Percentiles rank a stretch among this genome's conserved stretches.
These are phyloP conservation scores for Citrus reticulata DNA, from an alignment of 345 rosid genomes.

Conservation along the genomic window DNA sequence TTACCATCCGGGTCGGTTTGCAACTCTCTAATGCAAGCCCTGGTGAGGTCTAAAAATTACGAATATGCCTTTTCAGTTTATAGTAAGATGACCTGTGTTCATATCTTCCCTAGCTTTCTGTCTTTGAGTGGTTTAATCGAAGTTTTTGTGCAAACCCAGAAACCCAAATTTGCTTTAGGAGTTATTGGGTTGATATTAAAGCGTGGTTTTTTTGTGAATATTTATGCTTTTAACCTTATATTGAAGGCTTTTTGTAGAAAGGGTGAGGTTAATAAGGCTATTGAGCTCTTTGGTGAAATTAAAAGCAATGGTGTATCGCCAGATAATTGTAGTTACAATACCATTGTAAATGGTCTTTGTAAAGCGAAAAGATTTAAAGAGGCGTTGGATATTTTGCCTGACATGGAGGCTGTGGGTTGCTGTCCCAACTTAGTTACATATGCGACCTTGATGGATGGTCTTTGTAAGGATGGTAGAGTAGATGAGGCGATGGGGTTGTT, in stretches of 20 bases:
- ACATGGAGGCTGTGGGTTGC: constrained; percentile 41
- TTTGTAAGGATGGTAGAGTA: constrained; percentile 49
- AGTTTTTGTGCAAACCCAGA: constrained; percentile 39
- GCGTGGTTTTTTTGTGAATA: constrained; percentile 48
- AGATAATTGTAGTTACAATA: constrained; percentile 46
- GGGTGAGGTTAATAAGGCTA: constrained; percentile 26
- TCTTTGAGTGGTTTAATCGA: constrained; percentile 55
- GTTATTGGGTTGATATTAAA: constrained; percentile 49
- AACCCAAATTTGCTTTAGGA: constrained; percentile 34
- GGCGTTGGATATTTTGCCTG: constrained; percentile 35
- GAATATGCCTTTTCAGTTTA: constrained; percentile 47
- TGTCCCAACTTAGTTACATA: constrained; percentile 40
- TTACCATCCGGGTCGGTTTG: constrained; percentile 33
- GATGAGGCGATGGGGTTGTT: constrained; percentile 43
- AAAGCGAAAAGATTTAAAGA: constrained; percentile 33
- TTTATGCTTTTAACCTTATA: constrained; percentile 41
- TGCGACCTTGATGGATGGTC: constrained; percentile 49
- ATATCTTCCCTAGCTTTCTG: constrained; percentile 32
- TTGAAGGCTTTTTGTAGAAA: constrained; percentile 56
- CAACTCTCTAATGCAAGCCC: constrained; percentile 39
- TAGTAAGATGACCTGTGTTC: constrained; percentile 32
- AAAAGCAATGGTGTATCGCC: constrained; percentile 29
- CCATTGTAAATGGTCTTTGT: constrained; percentile 49
- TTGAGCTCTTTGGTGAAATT: constrained; percentile 41
- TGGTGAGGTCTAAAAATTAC: constrained; percentile 50